These are phyloP conservation scores for Cyberlindnera saturnus DNA, from an alignment of 805 yeast species.

Conservation along the genomic window DNA sequence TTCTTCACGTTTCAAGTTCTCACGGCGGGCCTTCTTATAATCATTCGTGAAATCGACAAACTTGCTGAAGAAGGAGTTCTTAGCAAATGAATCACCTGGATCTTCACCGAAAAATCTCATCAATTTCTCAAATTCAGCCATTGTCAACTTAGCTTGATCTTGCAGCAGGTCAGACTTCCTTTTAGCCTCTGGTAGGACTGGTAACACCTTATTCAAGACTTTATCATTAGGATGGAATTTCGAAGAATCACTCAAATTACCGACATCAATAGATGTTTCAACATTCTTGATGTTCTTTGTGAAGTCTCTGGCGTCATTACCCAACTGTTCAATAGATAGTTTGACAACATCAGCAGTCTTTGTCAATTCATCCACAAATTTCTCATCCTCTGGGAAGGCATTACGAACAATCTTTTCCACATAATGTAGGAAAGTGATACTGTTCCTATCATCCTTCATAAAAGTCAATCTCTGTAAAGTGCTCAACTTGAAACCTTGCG, in stretches of 20 bases:
- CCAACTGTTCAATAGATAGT: constrained; percentile 56
- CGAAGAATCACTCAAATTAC: constrained; percentile 57
- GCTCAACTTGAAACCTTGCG: constrained; percentile 63
- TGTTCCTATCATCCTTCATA: constrained; percentile 60
- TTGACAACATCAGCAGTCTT: constrained; percentile 51
- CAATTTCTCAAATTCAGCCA: constrained; percentile 46
- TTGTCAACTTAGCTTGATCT: constrained; percentile 45
- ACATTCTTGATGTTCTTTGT: constrained; percentile 44
- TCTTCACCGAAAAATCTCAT: constrained; percentile 74
- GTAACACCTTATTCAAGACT: constrained; percentile 47
- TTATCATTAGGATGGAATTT: constrained; percentile 64
- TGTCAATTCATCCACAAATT: constrained; percentile 54
- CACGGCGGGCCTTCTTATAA: constrained; percentile 58
- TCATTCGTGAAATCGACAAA: constrained; percentile 55
- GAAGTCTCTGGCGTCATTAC: constrained; percentile 53
- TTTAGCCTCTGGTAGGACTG: constrained; percentile 49
- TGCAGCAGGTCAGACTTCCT: constrained; percentile 43
- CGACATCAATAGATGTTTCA: constrained; percentile 48
- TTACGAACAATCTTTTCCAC: constrained; percentile 62
- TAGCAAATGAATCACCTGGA: constrained; percentile 42
- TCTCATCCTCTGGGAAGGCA: constrained; percentile 58
- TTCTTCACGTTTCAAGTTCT: constrained; percentile 63
- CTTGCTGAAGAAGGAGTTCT: constrained; percentile 56
- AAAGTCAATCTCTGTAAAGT: constrained; percentile 66
- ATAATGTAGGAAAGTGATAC: constrained; percentile 67